Percentiles rank a stretch among this genome's conserved stretches.
Evolutionary conservation across 305 asterid genomes (phyloP).

Genomic region (Plantago lanceolata): DNA sequence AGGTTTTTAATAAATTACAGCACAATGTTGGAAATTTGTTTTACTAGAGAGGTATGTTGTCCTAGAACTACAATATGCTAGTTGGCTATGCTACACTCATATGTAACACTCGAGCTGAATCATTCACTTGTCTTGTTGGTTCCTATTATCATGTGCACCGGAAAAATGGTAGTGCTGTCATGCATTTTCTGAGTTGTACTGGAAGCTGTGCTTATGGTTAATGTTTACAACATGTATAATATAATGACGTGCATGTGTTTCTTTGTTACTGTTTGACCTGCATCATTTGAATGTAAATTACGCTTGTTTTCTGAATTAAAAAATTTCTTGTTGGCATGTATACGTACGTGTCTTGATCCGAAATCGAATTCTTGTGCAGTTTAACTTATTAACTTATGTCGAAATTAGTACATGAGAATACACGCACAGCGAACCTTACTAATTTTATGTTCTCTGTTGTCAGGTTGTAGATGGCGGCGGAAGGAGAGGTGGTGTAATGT

Average conservation of each 20-base stretch:
- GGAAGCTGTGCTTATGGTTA: too few species aligned
- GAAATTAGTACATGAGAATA: neutral
- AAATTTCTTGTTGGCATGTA: neutral
- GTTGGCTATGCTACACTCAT: neutral
- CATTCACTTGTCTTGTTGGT: too few species aligned
- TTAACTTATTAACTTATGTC: neutral
- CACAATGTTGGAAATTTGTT: neutral
- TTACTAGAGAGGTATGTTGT: neutral
- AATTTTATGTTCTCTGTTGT: conserved; percentile 3
- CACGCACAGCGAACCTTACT: neutral
- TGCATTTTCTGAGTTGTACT: too few species aligned
- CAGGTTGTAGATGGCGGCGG: conserved; percentile 28
- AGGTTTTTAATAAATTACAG: neutral
- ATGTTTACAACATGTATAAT: too few species aligned
- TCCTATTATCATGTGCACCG: too few species aligned
- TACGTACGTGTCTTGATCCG: neutral
- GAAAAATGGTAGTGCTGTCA: too few species aligned
- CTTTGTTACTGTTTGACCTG: neutral
- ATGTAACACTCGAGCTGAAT: too few species aligned
- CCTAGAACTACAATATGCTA: neutral
- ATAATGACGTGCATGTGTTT: neutral
- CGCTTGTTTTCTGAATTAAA: neutral
- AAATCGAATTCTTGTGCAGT: neutral
- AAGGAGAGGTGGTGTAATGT: conserved; percentile 27
- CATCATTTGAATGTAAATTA: neutral